A percentile compares a stretch with the other conserved stretches of the same genome.
These are phyloP conservation scores for Diaporthe destruens DNA, from an alignment of 2,329 filamentous ascomycete genomes.

Conservation along the genomic window DNA sequence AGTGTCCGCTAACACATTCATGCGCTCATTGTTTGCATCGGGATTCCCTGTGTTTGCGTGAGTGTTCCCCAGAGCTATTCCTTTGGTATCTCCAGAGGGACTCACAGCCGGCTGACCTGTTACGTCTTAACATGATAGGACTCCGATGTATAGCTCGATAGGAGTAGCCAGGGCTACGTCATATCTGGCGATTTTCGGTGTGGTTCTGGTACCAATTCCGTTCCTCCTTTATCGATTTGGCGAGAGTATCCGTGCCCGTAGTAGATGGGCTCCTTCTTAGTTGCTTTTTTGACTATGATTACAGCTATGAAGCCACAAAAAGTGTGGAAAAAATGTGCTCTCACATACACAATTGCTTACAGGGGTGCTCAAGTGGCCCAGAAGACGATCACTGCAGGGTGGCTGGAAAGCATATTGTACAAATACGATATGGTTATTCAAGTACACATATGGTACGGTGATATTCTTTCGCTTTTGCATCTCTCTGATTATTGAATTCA, in stretches of 20 bases:
- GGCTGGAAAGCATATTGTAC: not conserved
- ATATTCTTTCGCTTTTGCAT: too few relatives aligned
- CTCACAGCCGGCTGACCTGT: not conserved
- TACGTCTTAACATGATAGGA: not conserved
- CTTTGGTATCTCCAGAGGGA: too few relatives aligned
- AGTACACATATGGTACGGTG: not conserved
- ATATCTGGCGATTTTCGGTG: slow-evolving; percentile 1
- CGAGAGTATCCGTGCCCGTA: slow-evolving; percentile 8
- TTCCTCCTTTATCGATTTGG: slow-evolving; percentile 7
- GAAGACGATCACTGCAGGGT: not conserved
- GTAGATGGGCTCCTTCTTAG: slow-evolving; percentile 11
- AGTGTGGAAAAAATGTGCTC: not conserved
- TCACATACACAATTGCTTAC: not conserved
- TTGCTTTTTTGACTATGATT: not conserved
- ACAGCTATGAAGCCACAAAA: not conserved
- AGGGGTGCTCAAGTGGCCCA: not conserved
- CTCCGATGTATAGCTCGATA: not conserved
- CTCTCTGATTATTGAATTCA: too few relatives aligned
- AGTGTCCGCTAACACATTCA: slow-evolving; percentile 9
- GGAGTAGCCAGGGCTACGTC: slow-evolving; percentile 4
- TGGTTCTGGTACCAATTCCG: not conserved
- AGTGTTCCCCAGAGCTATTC: not conserved
- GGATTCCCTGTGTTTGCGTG: slow-evolving; percentile 11
- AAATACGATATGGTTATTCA: not conserved
- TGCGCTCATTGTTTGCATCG: slow-evolving; percentile 9